These are phyloP conservation scores for Metarhizium guizhouense DNA, from an alignment of 2,329 filamentous ascomycete species.

Conservation along the genomic window DNA sequence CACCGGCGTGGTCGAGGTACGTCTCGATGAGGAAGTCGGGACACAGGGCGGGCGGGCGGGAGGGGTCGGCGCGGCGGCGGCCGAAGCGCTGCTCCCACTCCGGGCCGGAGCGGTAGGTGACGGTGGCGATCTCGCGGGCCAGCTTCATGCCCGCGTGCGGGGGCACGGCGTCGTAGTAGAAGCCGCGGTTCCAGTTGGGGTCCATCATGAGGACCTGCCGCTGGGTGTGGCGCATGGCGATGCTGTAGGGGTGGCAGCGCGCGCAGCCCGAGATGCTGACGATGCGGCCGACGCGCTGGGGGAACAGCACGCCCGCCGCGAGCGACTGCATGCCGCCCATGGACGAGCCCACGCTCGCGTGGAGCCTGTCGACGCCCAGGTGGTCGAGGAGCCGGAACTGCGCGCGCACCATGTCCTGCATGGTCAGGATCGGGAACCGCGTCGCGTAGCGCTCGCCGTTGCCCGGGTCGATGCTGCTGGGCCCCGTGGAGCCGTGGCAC, in stretches of 20 bases:
- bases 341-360: constrained; percentile 88
- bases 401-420: constrained; percentile 95
- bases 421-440: constrained; percentile 86
- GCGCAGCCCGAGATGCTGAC: constrained; percentile 91
- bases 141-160: constrained; percentile 98
- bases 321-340: constrained; percentile 99
- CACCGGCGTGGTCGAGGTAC: constrained; percentile 93
- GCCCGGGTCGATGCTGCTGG: constrained; percentile 76
- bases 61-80: constrained; percentile 73
- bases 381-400: constrained; percentile 83
- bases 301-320: constrained; percentile 76
- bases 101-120: constrained; percentile 91
- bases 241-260: constrained; percentile 91
- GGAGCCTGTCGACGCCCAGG: constrained; percentile 67
- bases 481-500: constrained; percentile 92
- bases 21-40: constrained; percentile 97
- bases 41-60: constrained; percentile 84
- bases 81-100: constrained; percentile 98
- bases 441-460: constrained; percentile 88
- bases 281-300: constrained; percentile 70
- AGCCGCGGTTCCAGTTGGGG: constrained; percentile 90
- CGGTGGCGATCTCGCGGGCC: constrained; percentile 91
- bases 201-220: constrained; percentile 99
- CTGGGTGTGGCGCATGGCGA: constrained; percentile 97
- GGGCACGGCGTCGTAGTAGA: constrained; percentile 82